phyloP scores from a whole-genome alignment of 139 green algal genomes.

The Zygnema circumcarinatum region DNA sequence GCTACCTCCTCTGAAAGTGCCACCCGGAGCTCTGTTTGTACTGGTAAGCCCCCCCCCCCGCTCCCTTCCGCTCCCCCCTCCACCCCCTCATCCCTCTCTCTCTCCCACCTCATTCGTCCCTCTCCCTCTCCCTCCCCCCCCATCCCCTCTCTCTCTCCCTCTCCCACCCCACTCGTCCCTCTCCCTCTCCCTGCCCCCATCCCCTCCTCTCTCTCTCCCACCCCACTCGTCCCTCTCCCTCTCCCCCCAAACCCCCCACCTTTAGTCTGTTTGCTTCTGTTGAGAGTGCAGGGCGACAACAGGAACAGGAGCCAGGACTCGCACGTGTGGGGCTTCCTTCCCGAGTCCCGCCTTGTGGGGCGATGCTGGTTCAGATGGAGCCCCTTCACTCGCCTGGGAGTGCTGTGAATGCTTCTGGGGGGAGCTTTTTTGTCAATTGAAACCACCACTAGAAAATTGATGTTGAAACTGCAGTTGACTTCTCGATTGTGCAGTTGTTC shows the following conservation, averaged over 20 bases:
- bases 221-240: neutral
- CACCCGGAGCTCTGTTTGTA: conserved; percentile 19
- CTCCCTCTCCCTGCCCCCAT: neutral
- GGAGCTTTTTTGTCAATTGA: no score
- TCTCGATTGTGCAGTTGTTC: no score
- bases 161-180: neutral
- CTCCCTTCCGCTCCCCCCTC: neutral
- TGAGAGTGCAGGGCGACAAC: conserved; percentile 36
- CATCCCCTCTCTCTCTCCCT: neutral
- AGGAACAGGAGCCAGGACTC: conserved; percentile 28
- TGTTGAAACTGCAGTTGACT: no score
- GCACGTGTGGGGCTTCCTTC: conserved; percentile 17
- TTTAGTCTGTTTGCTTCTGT: neutral
- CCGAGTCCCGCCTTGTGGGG: neutral
- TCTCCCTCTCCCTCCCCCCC: neutral
- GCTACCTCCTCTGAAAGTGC: neutral
- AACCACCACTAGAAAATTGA: no score
- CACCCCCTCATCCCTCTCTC: neutral
- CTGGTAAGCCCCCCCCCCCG: conserved; percentile 7
- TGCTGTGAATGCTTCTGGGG: no score
- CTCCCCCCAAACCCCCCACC: neutral
- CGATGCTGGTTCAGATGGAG: neutral
- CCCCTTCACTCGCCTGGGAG: neutral
- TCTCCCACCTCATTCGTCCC: neutral
- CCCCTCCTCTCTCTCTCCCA: neutral